phyloP scores from a whole-genome alignment of 1,284 basidiomycete genomes.

The Paramarasmius palmivorus region DNA sequence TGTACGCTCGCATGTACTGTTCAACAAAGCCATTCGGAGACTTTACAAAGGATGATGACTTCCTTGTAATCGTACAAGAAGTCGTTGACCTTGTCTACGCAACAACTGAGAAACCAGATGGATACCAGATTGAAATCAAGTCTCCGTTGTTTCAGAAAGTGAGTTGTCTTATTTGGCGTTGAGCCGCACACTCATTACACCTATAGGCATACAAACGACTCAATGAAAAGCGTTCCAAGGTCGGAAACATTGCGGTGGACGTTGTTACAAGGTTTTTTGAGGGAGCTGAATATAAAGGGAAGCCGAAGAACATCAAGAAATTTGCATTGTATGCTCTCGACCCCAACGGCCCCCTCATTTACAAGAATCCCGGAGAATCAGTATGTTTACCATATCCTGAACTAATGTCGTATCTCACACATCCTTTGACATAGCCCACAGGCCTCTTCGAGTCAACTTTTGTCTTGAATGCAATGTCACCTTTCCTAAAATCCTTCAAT shows the following conservation, averaged over 20 bases:
- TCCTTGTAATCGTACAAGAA: not conserved
- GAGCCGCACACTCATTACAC: not conserved
- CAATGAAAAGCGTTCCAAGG: constrained; percentile 13
- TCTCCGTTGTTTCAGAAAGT: not conserved
- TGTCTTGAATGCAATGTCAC: not conserved
- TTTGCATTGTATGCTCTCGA: constrained; percentile 17
- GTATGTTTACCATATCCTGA: constrained; percentile 6
- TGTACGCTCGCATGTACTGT: not conserved
- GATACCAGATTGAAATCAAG: not conserved
- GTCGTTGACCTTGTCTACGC: not conserved
- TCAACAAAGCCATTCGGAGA: not conserved
- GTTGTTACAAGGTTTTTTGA: constrained; percentile 16
- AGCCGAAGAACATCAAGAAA: constrained; percentile 10
- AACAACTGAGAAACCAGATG: not conserved
- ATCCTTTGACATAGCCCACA: not conserved
- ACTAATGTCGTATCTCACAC: no score
- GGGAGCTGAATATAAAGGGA: constrained; percentile 1
- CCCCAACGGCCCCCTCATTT: constrained; percentile 18
- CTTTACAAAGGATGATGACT: not conserved
- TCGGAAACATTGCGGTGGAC: constrained; percentile 13
- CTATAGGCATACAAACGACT: constrained; percentile 18
- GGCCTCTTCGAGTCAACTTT: not conserved
- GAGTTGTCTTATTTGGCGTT: not conserved
- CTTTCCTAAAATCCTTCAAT: not conserved
- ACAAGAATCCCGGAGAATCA: constrained; percentile 16